phyloP scores from a whole-genome alignment of 257 asterid genomes.

The Petunia axillaris region DNA sequence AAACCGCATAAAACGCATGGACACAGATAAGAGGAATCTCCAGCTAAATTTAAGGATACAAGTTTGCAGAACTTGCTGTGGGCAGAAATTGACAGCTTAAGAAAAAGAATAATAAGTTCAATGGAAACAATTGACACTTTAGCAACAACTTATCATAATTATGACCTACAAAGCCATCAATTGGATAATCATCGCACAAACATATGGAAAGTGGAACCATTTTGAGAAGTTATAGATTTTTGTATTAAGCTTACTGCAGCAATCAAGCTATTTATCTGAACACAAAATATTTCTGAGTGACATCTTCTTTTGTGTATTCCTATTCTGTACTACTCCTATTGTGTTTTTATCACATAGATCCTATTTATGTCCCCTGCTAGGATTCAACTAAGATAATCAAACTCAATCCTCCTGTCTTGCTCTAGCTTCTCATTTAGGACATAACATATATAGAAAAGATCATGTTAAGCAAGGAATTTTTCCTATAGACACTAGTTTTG shows the following conservation, averaged over 20 bases:
- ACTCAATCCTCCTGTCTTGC: neutral
- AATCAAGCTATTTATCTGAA: conserved; percentile 19
- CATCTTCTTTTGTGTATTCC: neutral
- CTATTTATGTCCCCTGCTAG: neutral
- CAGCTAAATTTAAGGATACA: neutral
- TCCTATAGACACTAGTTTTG: neutral
- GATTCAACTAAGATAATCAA: neutral
- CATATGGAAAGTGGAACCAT: neutral
- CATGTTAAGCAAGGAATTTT: neutral
- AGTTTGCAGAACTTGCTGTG: neutral
- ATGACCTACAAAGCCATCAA: neutral
- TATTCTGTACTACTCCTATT: neutral
- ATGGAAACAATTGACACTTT: neutral
- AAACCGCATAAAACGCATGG: neutral
- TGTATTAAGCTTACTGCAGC: neutral
- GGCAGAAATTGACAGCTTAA: neutral
- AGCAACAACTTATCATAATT: neutral
- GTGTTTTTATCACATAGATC: neutral
- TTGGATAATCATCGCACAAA: neutral
- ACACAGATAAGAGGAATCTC: neutral
- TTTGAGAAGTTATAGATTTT: neutral
- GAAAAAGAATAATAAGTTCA: neutral
- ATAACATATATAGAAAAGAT: neutral
- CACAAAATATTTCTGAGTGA: neutral
- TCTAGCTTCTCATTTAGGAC: conserved; percentile 1